phyloP scores from a whole-genome alignment of 352 stramenopile species.

The Pythium dissotocum region DNA sequence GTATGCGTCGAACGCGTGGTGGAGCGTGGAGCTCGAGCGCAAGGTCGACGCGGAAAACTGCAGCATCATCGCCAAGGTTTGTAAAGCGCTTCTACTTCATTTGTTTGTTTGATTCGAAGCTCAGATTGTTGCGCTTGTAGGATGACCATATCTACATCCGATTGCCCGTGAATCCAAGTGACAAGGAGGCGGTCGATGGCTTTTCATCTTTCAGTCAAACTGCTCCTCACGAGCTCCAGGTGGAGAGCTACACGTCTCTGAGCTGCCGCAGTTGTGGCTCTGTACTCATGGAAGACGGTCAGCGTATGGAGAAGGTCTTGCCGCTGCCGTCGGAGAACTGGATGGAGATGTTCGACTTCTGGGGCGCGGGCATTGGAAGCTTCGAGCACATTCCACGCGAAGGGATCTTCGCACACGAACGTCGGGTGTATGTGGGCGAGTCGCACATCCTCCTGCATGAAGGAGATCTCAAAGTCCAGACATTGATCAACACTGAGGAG shows the following conservation, averaged over 20 bases:
- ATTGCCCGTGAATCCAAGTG: slow-evolving; percentile 46
- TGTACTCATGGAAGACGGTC: slow-evolving; percentile 21
- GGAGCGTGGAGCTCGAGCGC: slow-evolving; percentile 56
- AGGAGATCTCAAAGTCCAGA: slow-evolving; percentile 34
- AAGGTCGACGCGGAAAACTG: slow-evolving; percentile 49
- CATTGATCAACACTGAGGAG: slow-evolving; percentile 17
- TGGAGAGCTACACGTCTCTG: slow-evolving; percentile 44
- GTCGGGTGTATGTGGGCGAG: slow-evolving; percentile 63
- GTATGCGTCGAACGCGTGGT: slow-evolving; percentile 29
- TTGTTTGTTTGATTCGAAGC: neutral
- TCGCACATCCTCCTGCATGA: slow-evolving; percentile 64
- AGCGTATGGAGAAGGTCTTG: slow-evolving; percentile 54
- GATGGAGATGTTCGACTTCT: slow-evolving; percentile 90
- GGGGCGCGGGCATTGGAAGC: slow-evolving; percentile 70
- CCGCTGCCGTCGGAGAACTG: slow-evolving; percentile 79
- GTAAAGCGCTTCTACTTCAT: neutral
- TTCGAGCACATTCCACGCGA: slow-evolving; percentile 82
- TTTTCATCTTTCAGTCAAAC: slow-evolving; percentile 66
- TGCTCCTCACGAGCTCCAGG: slow-evolving; percentile 39
- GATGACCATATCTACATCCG: slow-evolving; percentile 68
- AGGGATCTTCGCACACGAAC: slow-evolving; percentile 51
- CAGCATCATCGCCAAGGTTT: slow-evolving; percentile 35
- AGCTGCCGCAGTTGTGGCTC: slow-evolving; percentile 45
- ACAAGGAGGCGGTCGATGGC: slow-evolving; percentile 49
- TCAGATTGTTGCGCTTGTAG: slow-evolving; percentile 7